These are phyloP conservation scores for Polytolypa hystricis DNA, from an alignment of 2,329 filamentous ascomycete species.

Conservation along the genomic window DNA sequence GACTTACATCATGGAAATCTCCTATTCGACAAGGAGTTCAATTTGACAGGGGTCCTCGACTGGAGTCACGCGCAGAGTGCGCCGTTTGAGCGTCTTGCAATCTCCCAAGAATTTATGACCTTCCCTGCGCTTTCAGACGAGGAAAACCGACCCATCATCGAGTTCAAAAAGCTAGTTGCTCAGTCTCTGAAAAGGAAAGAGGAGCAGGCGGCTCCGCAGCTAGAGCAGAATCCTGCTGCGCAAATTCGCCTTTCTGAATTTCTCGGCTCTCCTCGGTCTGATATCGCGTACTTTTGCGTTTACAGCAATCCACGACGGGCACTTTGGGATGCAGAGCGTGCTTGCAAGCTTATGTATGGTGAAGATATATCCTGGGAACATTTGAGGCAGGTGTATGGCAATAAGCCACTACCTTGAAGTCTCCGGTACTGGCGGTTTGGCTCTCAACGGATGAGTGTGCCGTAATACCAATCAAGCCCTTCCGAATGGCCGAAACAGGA, in stretches of 20 bases:
- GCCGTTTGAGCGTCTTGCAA: conserved; percentile 26
- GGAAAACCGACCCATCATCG: conserved; percentile 14
- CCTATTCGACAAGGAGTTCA: conserved; percentile 33
- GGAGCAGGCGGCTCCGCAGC: background rate
- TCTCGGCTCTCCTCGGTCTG: background rate
- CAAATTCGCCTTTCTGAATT: background rate
- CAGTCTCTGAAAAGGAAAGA: conserved; percentile 5
- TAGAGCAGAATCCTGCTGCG: background rate
- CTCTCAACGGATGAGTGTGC: too few relatives aligned
- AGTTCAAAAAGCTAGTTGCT: conserved; percentile 8
- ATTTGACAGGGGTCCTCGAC: conserved; percentile 27
- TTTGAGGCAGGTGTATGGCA: conserved; percentile 4
- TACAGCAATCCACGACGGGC: conserved; percentile 3
- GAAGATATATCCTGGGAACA: conserved; percentile 5
- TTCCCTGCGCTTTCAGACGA: conserved; percentile 21
- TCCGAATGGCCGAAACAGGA: too few relatives aligned
- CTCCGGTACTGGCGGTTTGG: too few relatives aligned
- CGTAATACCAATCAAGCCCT: too few relatives aligned
- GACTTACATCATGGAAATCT: conserved; percentile 30
- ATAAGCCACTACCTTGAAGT: background rate
- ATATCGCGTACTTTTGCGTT: conserved; percentile 4
- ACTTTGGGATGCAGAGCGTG: conserved; percentile 4
- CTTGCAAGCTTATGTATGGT: conserved; percentile 3
- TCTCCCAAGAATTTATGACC: conserved; percentile 24
- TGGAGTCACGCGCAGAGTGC: conserved; percentile 26